Conservation (phyloP, 1,284 basidiomycete species). For the Thelephora terrestris region DNA sequence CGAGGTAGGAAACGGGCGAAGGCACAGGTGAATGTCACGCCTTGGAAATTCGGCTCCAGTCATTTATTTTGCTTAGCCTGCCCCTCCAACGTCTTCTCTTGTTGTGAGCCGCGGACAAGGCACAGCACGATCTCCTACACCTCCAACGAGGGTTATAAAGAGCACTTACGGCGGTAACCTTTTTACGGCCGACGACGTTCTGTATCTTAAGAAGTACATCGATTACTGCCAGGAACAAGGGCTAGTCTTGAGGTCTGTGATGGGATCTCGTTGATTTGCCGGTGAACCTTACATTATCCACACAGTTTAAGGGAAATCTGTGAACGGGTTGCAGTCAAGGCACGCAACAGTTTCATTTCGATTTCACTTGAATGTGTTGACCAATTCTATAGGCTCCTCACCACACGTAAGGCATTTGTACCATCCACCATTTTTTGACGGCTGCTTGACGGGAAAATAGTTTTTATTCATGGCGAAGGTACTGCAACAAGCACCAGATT, state of each 20-base stretch:
- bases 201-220: slow-evolving; percentile 74
- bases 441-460: slow-evolving; percentile 23
- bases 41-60: slow-evolving; percentile 6
- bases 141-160: slow-evolving; percentile 70
- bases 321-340: slow-evolving; percentile 73
- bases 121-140: slow-evolving; percentile 67
- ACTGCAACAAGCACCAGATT: slow-evolving; percentile 82
- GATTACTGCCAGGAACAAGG: slow-evolving; percentile 80
- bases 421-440: neutral
- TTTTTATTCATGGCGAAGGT: slow-evolving; percentile 81
- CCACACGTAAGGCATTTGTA: slow-evolving; percentile 49
- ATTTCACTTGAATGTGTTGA: slow-evolving; percentile 4
- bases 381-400: slow-evolving; percentile 53
- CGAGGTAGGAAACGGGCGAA: slow-evolving; percentile 58
- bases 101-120: slow-evolving; percentile 54
- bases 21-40: slow-evolving; percentile 31
- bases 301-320: slow-evolving; percentile 71
- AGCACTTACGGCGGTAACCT: slow-evolving; percentile 78
- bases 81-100: slow-evolving; percentile 50
- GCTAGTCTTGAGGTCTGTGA: slow-evolving; percentile 53
- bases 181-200: slow-evolving; percentile 69
- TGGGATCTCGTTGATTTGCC: too few species aligned
- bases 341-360: slow-evolving; percentile 15
- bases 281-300: neutral
- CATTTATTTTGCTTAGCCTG: slow-evolving; percentile 35